phyloP scores from a whole-genome alignment of 208 protist genomes.

The Trichomonas gallinae region DNA sequence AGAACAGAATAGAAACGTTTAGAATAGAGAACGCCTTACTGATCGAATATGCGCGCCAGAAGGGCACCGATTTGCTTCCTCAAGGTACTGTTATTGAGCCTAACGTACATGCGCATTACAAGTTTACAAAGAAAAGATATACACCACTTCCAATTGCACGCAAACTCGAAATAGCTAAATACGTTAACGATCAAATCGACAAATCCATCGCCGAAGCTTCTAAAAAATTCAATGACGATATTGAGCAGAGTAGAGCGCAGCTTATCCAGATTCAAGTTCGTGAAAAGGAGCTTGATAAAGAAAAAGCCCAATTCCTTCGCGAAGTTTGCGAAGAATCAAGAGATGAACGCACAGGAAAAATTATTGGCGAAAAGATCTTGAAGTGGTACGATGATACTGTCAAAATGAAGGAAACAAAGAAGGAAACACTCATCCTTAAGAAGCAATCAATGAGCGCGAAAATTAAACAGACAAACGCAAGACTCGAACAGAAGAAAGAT shows the following conservation, averaged over 20 bases:
- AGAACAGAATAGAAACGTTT: not conserved
- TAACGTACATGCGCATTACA: not conserved
- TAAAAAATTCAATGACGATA: not conserved
- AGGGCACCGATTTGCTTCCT: not conserved
- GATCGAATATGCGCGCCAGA: not conserved
- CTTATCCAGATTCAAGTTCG: not conserved
- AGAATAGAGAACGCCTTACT: not conserved
- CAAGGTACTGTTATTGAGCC: not conserved
- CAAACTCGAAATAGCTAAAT: not conserved
- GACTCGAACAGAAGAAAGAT: conserved; percentile 1
- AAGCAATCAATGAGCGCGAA: not conserved
- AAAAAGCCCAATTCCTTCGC: not conserved
- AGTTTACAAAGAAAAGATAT: not conserved
- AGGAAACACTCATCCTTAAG: not conserved
- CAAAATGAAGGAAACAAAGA: not conserved
- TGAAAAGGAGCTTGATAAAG: not conserved
- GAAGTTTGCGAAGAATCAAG: not conserved
- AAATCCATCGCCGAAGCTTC: not conserved
- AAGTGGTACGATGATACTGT: conserved; percentile 12
- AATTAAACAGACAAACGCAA: not conserved
- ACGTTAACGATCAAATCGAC: not conserved
- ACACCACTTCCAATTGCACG: not conserved
- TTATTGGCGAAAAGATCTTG: conserved; percentile 5
- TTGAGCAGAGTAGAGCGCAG: not conserved
- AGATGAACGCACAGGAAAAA: conserved; percentile 12